Conservation (phyloP, 2,329 filamentous ascomycete species). For the Juglanconis juglandina region DNA sequence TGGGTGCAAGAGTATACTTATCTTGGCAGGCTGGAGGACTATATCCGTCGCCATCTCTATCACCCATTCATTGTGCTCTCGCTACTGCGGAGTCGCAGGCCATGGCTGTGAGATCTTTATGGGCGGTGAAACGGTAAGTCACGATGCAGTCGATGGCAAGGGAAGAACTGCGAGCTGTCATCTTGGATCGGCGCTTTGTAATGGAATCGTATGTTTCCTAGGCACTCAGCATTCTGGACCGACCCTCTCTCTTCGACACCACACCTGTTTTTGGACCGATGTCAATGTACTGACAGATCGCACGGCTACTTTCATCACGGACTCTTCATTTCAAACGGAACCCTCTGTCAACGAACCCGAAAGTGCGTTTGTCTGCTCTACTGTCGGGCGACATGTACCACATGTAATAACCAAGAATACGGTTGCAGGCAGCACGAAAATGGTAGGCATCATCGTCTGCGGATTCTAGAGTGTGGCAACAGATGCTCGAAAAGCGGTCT, state of each 20-base stretch:
- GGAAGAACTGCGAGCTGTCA: not conserved
- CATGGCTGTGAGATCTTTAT: not conserved
- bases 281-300: not conserved
- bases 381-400: not conserved
- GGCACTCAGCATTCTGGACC: no score
- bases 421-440: not conserved
- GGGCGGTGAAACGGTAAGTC: not conserved
- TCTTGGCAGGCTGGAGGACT: not conserved
- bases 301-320: not conserved
- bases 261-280: no score
- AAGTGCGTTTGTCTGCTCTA: not conserved
- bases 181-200: not conserved
- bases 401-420: not conserved
- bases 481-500: not conserved
- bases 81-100: not conserved
- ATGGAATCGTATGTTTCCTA: not conserved
- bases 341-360: not conserved
- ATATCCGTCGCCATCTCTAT: not conserved
- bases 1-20: not conserved
- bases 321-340: not conserved
- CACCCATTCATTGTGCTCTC: not conserved
- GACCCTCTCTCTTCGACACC: no score
- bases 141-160: not conserved
- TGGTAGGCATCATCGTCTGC: slow-evolving; percentile 1
- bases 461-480: not conserved